A percentile compares a stretch with the other conserved stretches of the same genome.
Conservation (phyloP, 768 basidiomycete species). For the Royoungia palumana region DNA sequence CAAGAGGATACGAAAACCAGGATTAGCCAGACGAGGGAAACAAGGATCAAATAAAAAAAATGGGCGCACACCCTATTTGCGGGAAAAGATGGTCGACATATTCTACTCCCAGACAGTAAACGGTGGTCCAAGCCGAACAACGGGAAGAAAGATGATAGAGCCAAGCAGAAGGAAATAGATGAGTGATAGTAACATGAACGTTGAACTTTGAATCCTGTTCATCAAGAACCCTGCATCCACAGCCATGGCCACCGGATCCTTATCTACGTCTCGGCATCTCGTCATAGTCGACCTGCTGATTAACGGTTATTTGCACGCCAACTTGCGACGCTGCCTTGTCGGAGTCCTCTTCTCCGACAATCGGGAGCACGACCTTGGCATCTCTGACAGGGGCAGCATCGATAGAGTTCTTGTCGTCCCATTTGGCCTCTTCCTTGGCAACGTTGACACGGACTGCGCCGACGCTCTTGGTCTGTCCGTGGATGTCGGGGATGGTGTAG, state of each 20-base stretch:
- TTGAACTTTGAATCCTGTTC: neutral
- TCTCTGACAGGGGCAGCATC: slow-evolving; percentile 32
- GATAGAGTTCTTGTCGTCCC: slow-evolving; percentile 43
- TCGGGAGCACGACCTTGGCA: slow-evolving; percentile 35
- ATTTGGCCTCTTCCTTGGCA: slow-evolving; percentile 38
- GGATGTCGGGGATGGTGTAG: slow-evolving; percentile 48
- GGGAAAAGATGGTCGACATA: neutral
- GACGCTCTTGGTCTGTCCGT: slow-evolving; percentile 46
- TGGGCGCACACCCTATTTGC: neutral
- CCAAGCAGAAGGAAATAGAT: neutral
- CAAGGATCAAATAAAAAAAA: neutral
- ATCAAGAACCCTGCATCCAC: neutral
- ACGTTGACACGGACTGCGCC: slow-evolving; percentile 37
- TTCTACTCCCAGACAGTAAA: slow-evolving; percentile 7
- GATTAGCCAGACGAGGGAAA: neutral
- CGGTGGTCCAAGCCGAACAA: neutral
- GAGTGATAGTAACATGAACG: neutral
- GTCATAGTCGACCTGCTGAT: slow-evolving; percentile 55
- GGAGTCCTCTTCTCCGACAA: slow-evolving; percentile 29
- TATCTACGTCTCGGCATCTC: slow-evolving; percentile 18
- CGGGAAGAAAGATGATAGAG: neutral
- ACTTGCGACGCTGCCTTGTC: slow-evolving; percentile 18
- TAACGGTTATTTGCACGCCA: slow-evolving; percentile 61
- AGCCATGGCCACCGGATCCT: neutral
- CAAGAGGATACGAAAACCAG: too few species aligned